Evolutionary conservation across 108 stramenopile genomes (phyloP), one percentile per base, ranked within the genome.

Genomic region (Cylindrotheca closterium): DNA sequence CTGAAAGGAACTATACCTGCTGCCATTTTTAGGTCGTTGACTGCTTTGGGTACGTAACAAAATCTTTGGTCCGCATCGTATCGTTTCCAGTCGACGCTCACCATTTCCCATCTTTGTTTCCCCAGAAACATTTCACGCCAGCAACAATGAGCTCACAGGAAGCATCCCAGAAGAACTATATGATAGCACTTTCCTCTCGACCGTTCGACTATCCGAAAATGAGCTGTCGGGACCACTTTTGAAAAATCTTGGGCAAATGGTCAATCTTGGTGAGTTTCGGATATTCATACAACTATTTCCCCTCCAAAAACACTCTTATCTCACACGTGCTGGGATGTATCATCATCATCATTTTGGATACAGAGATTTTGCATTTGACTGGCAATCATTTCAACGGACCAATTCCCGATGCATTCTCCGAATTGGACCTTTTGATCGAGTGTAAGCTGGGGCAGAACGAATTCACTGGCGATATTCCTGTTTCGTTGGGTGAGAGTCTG

Each of bases 361-460:
- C 15, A 42, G 37, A 42, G 15, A 42, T 10, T 7, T 10, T 42
- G 15, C 37, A 42, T 23, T 26, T 87, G 37, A 60, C 71, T 54
- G 58, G 78, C 22, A 87, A 83, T 58, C 4, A 56, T 49, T 53
- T 87, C 54, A 77, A 65, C 25, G 80, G 86, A 5, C 28, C 67
- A 10, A 82, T 87, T 45, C 86, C 86, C 5, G 31, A 65, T 4
- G 78, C 69, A 52, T 74, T 75, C 51, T 60, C 57, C 3, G 53
- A 58, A 34, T 30, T 69, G 34, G 66, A 69, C 4, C 65, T 52
- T 30, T 57, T 86, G 68, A 67, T 70, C 60, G 82, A 80, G 32
- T 63, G 83, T 29, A 75, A 78, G 70, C 45, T 73, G 22, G 71
- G 55, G 19, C 30, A 60, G 12, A 73, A 73, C 51, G 29, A 59